Evolutionary conservation across 2,329 filamentous ascomycete species (phyloP), one percentile per base, ranked within the genome.

Genomic region (Colletotrichum nymphaeae): DNA sequence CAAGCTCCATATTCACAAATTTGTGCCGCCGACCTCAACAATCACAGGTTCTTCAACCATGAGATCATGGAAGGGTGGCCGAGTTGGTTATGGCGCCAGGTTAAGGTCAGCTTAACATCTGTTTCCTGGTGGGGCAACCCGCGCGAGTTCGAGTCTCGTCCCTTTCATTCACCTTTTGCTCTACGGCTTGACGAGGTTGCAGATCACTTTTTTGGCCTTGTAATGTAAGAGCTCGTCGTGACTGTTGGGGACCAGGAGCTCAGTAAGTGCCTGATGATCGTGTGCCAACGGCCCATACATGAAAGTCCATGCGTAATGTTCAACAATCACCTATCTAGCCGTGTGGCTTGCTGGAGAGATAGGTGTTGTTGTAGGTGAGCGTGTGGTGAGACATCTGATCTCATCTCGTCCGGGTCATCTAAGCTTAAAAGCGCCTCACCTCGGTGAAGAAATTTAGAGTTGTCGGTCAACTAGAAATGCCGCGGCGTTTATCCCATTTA

Each of bases 31-130:
- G 4, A 4, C 6, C 0, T 5, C 26, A 63, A 2, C 24, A 5
- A 22, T 30, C 26, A 12, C 16, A 5, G 42, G 6, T 24, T 22
- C 5, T 6, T 16, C 5, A 24, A 52, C 24, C 14, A n/a, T 3
- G 26, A 14, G 1, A 5, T 7, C 6, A 11, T 6, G 60, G 60
- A 63, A 63, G 60, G 60, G 60, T 63, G 60, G 60, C 60, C 60
- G 60, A 63, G 60, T 63, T 63, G 60, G 60, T 63, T 63, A 63
- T 63, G 60, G 60, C 60, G 60, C 60, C 60, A 63, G 60, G 60
- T 63, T 63, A 63, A 63, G 60, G 60, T 24, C 60, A 52, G 60
- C 60, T 63, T 63, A 63, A 63, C 60, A 63, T 63, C 60, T 63
- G 60, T 63, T 63, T 63, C 60, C 60, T 63, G 60, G 60, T 63